A percentile compares a stretch with the other conserved stretches of the same genome.
Conservation (phyloP, 1,284 basidiomycete species). For the Heterobasidion occidentale region DNA sequence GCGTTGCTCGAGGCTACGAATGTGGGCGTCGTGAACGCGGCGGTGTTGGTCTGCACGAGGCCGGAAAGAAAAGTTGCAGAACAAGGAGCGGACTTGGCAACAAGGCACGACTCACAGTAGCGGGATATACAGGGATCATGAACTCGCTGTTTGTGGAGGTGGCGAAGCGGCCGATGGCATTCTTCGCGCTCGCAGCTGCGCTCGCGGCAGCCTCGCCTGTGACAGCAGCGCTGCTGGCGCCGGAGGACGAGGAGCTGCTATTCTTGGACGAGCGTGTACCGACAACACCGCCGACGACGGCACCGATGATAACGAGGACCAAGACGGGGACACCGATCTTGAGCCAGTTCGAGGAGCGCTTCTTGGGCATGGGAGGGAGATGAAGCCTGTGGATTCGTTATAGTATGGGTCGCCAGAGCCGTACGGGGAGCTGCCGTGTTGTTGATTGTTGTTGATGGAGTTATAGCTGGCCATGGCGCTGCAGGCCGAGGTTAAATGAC, state of each 20-base stretch:
- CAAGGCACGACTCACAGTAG: conserved; percentile 55
- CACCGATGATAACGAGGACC: conserved; percentile 63
- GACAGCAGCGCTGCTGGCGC: conserved; percentile 16
- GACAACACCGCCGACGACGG: conserved; percentile 74
- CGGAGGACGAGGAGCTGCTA: conserved; percentile 6
- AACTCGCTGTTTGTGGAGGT: conserved; percentile 69
- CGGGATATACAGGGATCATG: conserved; percentile 83
- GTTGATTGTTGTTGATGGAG: conserved; percentile 27
- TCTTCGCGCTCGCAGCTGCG: conserved; percentile 48
- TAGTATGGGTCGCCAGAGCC: conserved; percentile 59
- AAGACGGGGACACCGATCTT: conserved; percentile 60
- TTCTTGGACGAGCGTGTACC: conserved; percentile 43
- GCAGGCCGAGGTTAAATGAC: conserved; percentile 8
- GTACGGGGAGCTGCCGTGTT: conserved; percentile 30
- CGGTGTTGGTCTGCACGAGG: conserved; percentile 62
- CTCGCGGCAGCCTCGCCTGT: conserved; percentile 28
- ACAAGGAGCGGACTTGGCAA: conserved; percentile 3
- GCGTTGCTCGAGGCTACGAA: conserved; percentile 44
- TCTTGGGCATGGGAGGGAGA: conserved; percentile 39
- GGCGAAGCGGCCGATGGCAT: conserved; percentile 56
- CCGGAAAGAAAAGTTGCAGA: neutral
- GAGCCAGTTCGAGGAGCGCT: conserved; percentile 45
- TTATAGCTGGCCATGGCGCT: conserved; percentile 37
- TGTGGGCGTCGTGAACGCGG: conserved; percentile 72
- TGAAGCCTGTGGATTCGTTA: conserved; percentile 57